These are phyloP conservation scores for Penicillium freii DNA, from an alignment of 2,329 filamentous ascomycete species.

Conservation along the genomic window DNA sequence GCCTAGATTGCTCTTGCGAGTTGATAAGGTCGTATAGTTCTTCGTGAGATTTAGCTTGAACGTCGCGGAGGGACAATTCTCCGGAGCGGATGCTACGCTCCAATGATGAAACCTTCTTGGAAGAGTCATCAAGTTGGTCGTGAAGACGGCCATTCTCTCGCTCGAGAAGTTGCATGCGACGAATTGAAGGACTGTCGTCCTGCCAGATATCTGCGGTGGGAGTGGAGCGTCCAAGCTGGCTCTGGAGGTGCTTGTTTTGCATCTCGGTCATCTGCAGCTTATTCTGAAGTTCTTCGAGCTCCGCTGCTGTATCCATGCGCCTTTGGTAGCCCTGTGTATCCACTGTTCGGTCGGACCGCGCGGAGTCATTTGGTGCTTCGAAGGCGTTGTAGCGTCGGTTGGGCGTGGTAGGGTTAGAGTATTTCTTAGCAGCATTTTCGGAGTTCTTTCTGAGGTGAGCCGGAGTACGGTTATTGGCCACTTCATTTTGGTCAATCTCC, in stretches of 20 bases:
- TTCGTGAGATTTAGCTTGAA: slow-evolving; percentile 90
- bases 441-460: slow-evolving; percentile 64
- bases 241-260: slow-evolving; percentile 90
- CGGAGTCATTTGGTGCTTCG: slow-evolving; percentile 67
- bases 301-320: slow-evolving; percentile 84
- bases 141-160: slow-evolving; percentile 88
- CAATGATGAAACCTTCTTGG: slow-evolving; percentile 84
- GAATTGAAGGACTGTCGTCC: slow-evolving; percentile 74
- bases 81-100: slow-evolving; percentile 85
- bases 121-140: slow-evolving; percentile 90
- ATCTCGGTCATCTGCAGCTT: slow-evolving; percentile 91
- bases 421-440: slow-evolving; percentile 57
- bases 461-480: slow-evolving; percentile 69
- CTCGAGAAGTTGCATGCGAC: slow-evolving; percentile 86
- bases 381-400: slow-evolving; percentile 68
- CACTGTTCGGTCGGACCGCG: slow-evolving; percentile 77
- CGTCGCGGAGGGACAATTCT: slow-evolving; percentile 82
- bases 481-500: slow-evolving; percentile 82
- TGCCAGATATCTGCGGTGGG: slow-evolving; percentile 61
- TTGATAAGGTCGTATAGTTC: slow-evolving; percentile 91
- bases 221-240: slow-evolving; percentile 71
- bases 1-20: slow-evolving; percentile 85
- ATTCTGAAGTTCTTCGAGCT: slow-evolving; percentile 89
- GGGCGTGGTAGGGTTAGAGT: slow-evolving; percentile 75
- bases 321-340: slow-evolving; percentile 83